Conservation (phyloP, 306 rosid species). For the Sicyos edulis region DNA sequence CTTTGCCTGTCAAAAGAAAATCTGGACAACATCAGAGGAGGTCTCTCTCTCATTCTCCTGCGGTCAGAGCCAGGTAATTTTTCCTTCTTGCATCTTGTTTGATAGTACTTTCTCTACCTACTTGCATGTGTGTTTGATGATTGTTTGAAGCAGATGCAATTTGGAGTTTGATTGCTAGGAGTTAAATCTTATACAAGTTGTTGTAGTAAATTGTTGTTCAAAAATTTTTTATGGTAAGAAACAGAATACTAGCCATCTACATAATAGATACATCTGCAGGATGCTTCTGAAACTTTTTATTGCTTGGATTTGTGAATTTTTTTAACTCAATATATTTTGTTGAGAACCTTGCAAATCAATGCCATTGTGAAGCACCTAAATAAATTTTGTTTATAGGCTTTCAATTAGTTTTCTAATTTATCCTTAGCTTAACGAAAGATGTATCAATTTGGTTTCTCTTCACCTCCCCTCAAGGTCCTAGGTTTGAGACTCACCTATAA, state of each 20-base stretch:
- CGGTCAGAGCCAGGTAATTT: slow-evolving; percentile 49
- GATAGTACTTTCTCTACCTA: background rate
- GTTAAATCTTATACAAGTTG: background rate
- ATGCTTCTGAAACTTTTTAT: background rate
- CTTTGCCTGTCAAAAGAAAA: slow-evolving; percentile 36
- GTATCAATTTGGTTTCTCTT: background rate
- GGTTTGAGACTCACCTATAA: no score
- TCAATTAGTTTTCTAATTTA: background rate
- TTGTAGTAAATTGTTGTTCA: background rate
- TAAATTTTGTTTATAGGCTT: background rate
- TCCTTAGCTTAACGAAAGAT: background rate
- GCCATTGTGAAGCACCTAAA: background rate
- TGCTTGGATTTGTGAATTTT: no score
- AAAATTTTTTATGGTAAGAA: background rate
- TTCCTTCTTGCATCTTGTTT: slow-evolving; percentile 7
- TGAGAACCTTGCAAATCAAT: background rate
- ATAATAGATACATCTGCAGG: background rate
- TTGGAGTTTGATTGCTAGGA: background rate
- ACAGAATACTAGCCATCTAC: background rate
- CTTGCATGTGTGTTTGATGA: background rate
- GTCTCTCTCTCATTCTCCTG: slow-evolving; percentile 41
- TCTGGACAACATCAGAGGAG: slow-evolving; percentile 35
- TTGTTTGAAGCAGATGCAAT: background rate
- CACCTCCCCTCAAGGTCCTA: no score
- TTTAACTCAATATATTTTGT: background rate